Conservation (phyloP, 805 yeast genomes). For the Cyberlindnera amylophila region DNA sequence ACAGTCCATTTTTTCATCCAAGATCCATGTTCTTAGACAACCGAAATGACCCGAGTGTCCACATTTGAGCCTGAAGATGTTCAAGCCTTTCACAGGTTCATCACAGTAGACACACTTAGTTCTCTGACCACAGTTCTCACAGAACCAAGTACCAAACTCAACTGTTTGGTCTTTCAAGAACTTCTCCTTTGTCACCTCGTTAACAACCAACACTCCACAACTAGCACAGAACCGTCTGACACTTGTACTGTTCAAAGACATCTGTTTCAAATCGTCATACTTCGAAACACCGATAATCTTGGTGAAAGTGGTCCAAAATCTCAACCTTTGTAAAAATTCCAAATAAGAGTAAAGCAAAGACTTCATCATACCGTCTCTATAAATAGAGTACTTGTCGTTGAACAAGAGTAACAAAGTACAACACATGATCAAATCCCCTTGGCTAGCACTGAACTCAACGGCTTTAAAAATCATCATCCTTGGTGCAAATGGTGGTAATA, state of each 20-base stretch:
- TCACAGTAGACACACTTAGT: constrained; percentile 65
- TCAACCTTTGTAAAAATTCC: constrained; percentile 45
- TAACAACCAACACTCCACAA: constrained; percentile 56
- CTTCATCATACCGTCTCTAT: constrained; percentile 34
- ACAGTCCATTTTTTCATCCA: constrained; percentile 54
- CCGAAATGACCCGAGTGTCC: constrained; percentile 87
- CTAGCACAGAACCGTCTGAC: constrained; percentile 56
- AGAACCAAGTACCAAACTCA: constrained; percentile 76
- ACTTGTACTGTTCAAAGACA: constrained; percentile 28
- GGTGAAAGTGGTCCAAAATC: constrained; percentile 56
- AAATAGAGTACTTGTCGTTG: constrained; percentile 36
- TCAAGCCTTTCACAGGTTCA: constrained; percentile 69
- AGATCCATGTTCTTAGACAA: constrained; percentile 76
- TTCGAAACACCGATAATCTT: constrained; percentile 45
- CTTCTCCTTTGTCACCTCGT: constrained; percentile 49
- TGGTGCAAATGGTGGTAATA: constrained; percentile 56
- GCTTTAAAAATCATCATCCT: constrained; percentile 46
- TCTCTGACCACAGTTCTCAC: constrained; percentile 61
- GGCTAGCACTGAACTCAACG: constrained; percentile 49
- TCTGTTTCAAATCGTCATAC: constrained; percentile 25
- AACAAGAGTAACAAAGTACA: constrained; percentile 56
- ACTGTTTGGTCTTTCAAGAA: constrained; percentile 29
- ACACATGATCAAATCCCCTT: constrained; percentile 63
- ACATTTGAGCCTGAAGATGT: constrained; percentile 59
- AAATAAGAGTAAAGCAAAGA: constrained; percentile 57